Evolutionary conservation across 2,329 filamentous ascomycete genomes (phyloP).

Genomic region (Saccharata proteae): DNA sequence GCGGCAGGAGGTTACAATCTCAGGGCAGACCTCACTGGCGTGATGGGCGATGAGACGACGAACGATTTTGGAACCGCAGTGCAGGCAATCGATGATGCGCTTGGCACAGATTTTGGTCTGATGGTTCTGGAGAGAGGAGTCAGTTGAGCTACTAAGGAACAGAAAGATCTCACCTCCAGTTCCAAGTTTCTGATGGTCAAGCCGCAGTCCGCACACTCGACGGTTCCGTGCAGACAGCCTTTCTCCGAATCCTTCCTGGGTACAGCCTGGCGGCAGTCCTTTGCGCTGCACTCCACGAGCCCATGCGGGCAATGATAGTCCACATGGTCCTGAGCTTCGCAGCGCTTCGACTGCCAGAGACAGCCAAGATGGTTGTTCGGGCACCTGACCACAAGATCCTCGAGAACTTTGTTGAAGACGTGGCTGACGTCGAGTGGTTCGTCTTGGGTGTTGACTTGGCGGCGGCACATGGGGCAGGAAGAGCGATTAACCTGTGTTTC

Average conservation of each 20-base stretch:
- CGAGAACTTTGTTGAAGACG: constrained; percentile 48
- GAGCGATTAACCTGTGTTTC: constrained; percentile 14
- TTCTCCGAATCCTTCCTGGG: constrained; percentile 41
- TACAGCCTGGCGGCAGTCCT: constrained; percentile 39
- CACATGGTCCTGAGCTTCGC: constrained; percentile 46
- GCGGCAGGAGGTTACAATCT: constrained; percentile 29
- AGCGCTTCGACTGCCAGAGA: constrained; percentile 39
- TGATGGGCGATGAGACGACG: constrained; percentile 31
- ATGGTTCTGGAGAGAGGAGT: constrained; percentile 21
- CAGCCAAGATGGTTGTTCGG: constrained; percentile 45
- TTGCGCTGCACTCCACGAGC: constrained; percentile 39
- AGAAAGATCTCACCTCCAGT: constrained; percentile 30
- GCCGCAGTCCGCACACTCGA: constrained; percentile 41
- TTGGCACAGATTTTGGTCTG: constrained; percentile 40
- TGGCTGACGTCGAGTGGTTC: constrained; percentile 33
- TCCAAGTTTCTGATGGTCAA: constrained; percentile 42
- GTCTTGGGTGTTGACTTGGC: constrained; percentile 23
- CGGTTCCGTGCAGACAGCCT: constrained; percentile 42
- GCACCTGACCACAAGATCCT: constrained; percentile 48
- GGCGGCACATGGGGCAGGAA: constrained; percentile 47
- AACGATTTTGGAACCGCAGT: constrained; percentile 30
- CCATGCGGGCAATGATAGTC: constrained; percentile 48
- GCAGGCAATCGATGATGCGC: constrained; percentile 30
- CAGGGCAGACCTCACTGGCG: constrained; percentile 29
- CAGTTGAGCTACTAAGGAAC: constrained; percentile 18